phyloP scores from a whole-genome alignment of 257 asterid genomes.

The Fraxinus pennsylvanica region DNA sequence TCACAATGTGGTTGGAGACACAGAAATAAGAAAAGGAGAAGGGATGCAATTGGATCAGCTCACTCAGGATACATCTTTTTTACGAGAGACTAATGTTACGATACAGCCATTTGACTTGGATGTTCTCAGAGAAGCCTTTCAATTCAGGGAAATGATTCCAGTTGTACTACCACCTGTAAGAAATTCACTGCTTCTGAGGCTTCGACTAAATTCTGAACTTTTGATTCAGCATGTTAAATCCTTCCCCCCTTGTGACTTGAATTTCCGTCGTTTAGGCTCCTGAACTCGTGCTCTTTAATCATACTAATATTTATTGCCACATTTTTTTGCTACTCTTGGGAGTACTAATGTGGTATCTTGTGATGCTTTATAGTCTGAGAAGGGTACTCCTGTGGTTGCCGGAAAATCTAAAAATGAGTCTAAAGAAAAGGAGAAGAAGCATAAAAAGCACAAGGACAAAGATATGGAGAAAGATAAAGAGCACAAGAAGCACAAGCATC shows the following conservation, averaged over 20 bases:
- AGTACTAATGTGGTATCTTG: constrained; percentile 28
- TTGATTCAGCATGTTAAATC: constrained; percentile 1
- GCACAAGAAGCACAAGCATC: constrained; percentile 70
- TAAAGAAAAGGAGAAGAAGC: constrained; percentile 67
- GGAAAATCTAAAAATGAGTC: constrained; percentile 63
- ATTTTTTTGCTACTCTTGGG: constrained; percentile 2
- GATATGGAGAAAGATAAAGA: constrained; percentile 49
- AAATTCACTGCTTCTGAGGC: constrained; percentile 8
- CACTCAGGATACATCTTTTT: constrained; percentile 40
- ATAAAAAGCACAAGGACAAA: constrained; percentile 56
- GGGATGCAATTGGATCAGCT: constrained; percentile 70
- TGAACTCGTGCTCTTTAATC: neutral
- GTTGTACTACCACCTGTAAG: constrained; percentile 58
- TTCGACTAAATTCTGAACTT: constrained; percentile 2
- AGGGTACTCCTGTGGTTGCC: constrained; percentile 59
- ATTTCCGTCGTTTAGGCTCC: neutral
- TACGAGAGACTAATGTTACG: constrained; percentile 43
- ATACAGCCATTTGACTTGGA: constrained; percentile 65
- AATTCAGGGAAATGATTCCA: constrained; percentile 53
- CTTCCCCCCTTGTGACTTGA: neutral
- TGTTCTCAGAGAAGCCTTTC: constrained; percentile 59
- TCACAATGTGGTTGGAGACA: constrained; percentile 71
- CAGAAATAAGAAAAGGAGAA: constrained; percentile 67
- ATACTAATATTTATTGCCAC: neutral
- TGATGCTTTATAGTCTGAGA: constrained; percentile 54